Evolutionary conservation across 345 rosid genomes (phyloP), one percentile per base, ranked within the genome.

Genomic region (Populus nigra): DNA sequence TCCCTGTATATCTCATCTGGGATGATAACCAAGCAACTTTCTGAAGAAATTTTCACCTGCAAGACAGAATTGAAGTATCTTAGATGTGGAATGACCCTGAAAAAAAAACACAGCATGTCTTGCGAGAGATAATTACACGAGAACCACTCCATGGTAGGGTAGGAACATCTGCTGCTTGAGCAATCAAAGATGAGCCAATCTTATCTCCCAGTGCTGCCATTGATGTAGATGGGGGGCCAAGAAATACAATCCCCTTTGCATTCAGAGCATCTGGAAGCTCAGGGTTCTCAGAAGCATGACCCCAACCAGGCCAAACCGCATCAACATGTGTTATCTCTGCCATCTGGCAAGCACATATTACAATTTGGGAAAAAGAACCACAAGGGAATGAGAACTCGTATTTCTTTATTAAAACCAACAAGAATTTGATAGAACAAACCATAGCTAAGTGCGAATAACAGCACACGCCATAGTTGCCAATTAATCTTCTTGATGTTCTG

Each of bases 221-320:
- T 29, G 99, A 96, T 39, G 86, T 38, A 63, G 93, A 85, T 13
- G 97, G 97, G 33, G 99, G 98, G 36, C 99, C 99, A 76, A 96
- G 99, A 89, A 96, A 96, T 79, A 90, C 71, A 17, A 96, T 88
- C 80, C 97, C 99, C 80, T 90, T 96, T 29, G 89, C 94, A 84
- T 50, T 73, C 77, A 96, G 78, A 25, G 97, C 98, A 83, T 96
- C 98, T 7, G 98, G 98, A 57, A 96, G 87, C 83, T 94, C 99
- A 50, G 99, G 99, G 82, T 89, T 96, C 87, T 94, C 99, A 15
- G 99, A 96, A 62, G 99, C 99, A 88, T 96, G 99, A 65, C 98
- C 99, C 98, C 99, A 96, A 73, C 99, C 99, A 85, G 99, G 99
- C 99, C 99, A 96, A 81, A 96, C 97, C 13, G 99, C 99, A 87